phyloP scores from a whole-genome alignment of 345 rosid species.

The Salix koriyanagi region DNA sequence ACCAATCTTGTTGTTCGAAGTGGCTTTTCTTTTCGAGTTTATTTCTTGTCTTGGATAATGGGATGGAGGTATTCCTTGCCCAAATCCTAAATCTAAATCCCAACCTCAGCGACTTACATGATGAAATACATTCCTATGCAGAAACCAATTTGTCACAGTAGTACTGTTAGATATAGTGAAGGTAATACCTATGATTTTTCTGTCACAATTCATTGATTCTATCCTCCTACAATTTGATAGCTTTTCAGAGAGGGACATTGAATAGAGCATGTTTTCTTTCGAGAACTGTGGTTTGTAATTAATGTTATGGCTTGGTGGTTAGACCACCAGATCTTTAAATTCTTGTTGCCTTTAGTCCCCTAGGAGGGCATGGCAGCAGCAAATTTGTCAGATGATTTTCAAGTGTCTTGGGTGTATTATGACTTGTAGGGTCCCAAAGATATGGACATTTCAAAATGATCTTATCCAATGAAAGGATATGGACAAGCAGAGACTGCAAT shows the following conservation, averaged over 20 bases:
- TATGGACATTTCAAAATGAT: neutral
- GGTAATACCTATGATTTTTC: too few species aligned
- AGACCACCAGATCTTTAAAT: neutral
- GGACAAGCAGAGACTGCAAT: neutral
- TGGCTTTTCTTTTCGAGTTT: neutral
- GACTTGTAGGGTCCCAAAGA: neutral
- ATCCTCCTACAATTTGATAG: neutral
- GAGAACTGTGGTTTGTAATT: neutral
- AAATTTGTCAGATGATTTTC: neutral
- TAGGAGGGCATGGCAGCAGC: neutral
- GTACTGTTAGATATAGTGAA: too few species aligned
- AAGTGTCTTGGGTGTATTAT: neutral
- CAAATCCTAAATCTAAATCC: neutral
- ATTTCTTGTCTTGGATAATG: neutral
- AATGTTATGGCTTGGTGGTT: neutral
- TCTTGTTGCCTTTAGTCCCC: neutral
- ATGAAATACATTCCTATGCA: neutral
- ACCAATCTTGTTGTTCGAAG: neutral
- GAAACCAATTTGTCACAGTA: neutral
- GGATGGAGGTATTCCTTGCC: neutral
- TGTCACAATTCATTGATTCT: too few species aligned
- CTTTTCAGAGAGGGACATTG: neutral
- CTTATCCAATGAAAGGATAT: neutral
- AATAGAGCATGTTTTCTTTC: neutral
- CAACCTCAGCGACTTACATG: neutral